These are phyloP conservation scores for Aspergillus texensis DNA, from an alignment of 2,329 filamentous ascomycete genomes.

Conservation along the genomic window DNA sequence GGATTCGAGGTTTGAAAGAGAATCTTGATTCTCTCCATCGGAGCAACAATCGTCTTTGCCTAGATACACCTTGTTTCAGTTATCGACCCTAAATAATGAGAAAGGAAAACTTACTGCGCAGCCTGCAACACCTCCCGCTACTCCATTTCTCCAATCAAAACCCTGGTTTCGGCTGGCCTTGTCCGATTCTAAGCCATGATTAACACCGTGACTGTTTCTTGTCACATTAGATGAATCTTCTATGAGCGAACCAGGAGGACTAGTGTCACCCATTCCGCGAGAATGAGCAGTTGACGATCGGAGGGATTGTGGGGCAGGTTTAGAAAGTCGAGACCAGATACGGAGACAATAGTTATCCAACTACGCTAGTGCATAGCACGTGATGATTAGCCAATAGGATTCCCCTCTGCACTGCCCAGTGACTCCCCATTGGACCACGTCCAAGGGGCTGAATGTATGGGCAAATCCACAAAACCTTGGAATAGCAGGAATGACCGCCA, in stretches of 20 bases:
- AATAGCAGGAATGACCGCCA: no score
- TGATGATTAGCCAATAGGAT: no score
- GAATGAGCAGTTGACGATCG: not conserved
- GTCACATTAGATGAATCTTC: not conserved
- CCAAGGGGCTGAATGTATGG: no score
- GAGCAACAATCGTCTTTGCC: slow-evolving; percentile 95
- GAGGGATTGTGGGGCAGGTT: no score
- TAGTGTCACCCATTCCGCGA: not conserved
- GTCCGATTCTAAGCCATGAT: not conserved
- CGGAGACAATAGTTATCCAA: no score
- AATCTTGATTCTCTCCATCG: slow-evolving; percentile 97
- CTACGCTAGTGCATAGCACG: no score
- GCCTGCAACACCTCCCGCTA: slow-evolving; percentile 87
- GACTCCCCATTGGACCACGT: no score
- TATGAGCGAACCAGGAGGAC: not conserved
- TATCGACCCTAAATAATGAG: no score
- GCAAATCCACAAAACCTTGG: no score
- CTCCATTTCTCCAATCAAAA: slow-evolving; percentile 60
- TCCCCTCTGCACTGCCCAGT: no score
- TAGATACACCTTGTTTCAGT: slow-evolving; percentile 40
- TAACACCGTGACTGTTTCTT: not conserved
- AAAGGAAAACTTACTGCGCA: slow-evolving; percentile 70
- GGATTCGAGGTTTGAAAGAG: slow-evolving; percentile 96
- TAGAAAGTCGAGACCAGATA: no score
- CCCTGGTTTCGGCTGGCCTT: not conserved